These are phyloP conservation scores for Hawksworthiomyces lignivorus DNA, from an alignment of 2,329 filamentous ascomycete genomes.

Conservation along the genomic window DNA sequence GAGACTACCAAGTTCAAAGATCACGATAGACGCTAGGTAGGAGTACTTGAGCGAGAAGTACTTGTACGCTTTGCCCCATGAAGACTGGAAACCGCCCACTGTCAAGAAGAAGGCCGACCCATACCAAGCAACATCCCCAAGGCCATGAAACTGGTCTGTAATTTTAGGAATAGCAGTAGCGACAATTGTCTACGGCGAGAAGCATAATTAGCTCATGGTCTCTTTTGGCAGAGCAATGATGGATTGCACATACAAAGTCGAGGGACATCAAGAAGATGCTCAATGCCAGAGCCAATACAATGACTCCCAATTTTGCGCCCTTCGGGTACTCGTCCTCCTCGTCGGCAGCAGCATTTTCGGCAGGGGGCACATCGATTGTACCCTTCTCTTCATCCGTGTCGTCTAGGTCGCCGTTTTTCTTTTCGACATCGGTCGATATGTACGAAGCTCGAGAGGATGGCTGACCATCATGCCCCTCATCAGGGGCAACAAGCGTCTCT, in stretches of 20 bases:
- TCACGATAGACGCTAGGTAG: constrained; percentile 39
- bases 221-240: not conserved
- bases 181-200: constrained; percentile 37
- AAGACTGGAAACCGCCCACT: constrained; percentile 35
- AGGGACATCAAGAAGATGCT: constrained; percentile 43
- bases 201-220: not conserved
- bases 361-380: not conserved
- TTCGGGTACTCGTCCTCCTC: constrained; percentile 29
- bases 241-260: constrained; percentile 30
- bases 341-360: not conserved
- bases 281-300: constrained; percentile 39
- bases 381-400: constrained; percentile 11
- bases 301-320: constrained; percentile 31
- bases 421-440: constrained; percentile 10
- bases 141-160: constrained; percentile 42
- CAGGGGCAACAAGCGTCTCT: no score
- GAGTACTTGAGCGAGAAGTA: constrained; percentile 45
- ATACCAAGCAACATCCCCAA: constrained; percentile 52
- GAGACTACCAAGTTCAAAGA: constrained; percentile 48
- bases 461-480: no score
- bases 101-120: constrained; percentile 47
- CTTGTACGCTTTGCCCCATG: constrained; percentile 40
- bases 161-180: constrained; percentile 50
- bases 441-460: constrained; percentile 11
- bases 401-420: constrained; percentile 4